Evolutionary conservation across 164 flowering plant genomes (phyloP), one percentile per base, ranked within the genome.

Genomic region (Paratinospora sagittata): DNA sequence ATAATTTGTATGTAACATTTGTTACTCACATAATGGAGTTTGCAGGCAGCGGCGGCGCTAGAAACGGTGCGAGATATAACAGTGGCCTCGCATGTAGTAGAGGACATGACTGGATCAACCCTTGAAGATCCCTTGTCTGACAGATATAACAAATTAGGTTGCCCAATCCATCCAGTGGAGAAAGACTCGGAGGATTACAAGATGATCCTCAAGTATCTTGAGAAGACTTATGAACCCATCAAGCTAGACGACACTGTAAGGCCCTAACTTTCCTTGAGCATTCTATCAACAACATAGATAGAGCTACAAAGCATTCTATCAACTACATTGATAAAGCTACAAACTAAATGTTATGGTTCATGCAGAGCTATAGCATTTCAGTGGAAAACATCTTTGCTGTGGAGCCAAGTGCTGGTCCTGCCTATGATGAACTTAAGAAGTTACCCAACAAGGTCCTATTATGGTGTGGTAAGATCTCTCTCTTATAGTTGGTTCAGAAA

Each of bases 211-310:
- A 86, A 82, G 1, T 93, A 90, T 79, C 77, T 91, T 39, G 89
- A 90, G 78, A 90, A 78, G 63, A 93, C 97, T 0, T 89, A 91
- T 67, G 94, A 93, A 27, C 94, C 97, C 39, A 72, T 84, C 67
- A 83, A 79, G 81, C 76, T 88, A 6, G 91, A 84, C 12, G 94
- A 87, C 16, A 76, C 86, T 60, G 96, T 93, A 79, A 78, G 81
- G 34, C 39, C 17, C 23, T 6, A 43, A n/a, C 14, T 9, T n/a
- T n/a, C n/a, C n/a, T n/a, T n/a, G n/a, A n/a, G n/a, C n/a, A n/a
- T n/a, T n/a, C n/a, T n/a, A n/a, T n/a, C n/a, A n/a, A n/a, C n/a
- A n/a, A n/a, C n/a, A n/a, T n/a, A n/a, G n/a, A 30, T 30, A 1
- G 34, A 30, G 13, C 34, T 27, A 12, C 63, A 21, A 47, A 47